Conservation (phyloP, 306 rosid species). For the cucumber (Cucumis sativus) region DNA sequence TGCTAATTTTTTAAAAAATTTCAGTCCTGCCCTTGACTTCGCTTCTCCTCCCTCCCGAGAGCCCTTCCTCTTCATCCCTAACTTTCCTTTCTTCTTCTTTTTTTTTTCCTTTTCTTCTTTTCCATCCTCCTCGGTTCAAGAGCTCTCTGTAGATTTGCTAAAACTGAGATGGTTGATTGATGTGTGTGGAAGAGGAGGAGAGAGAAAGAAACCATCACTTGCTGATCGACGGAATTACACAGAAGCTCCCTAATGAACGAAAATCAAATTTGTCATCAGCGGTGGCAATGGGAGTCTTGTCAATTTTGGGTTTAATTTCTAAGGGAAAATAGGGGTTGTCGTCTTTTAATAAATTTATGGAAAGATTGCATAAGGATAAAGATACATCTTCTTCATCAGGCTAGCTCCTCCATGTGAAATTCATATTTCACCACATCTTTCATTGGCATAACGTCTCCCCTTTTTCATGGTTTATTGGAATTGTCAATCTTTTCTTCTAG, state of each 20-base stretch:
- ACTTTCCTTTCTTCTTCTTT: too few relatives aligned
- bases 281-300: neutral
- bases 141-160: too few relatives aligned
- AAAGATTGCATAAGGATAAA: constrained; percentile 66
- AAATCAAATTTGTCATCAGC: constrained; percentile 50
- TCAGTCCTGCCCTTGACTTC: too few relatives aligned
- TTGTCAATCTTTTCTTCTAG: neutral
- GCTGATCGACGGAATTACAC: constrained; percentile 16
- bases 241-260: constrained; percentile 7
- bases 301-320: neutral
- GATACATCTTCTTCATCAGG: constrained; percentile 42
- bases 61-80: too few relatives aligned
- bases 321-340: constrained; percentile 3
- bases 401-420: neutral
- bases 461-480: constrained; percentile 11
- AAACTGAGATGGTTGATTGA: too few relatives aligned
- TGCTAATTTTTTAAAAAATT: too few relatives aligned
- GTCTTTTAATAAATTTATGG: constrained; percentile 16
- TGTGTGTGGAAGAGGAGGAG: too few relatives aligned
- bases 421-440: too few relatives aligned
- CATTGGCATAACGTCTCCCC: constrained; percentile 19
- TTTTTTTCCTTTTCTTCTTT: too few relatives aligned
- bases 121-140: too few relatives aligned
- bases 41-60: too few relatives aligned
- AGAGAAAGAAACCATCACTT: too few relatives aligned